Evolutionary conservation across 345 rosid species (phyloP).

Genomic region (Lumnitzera racemosa): DNA sequence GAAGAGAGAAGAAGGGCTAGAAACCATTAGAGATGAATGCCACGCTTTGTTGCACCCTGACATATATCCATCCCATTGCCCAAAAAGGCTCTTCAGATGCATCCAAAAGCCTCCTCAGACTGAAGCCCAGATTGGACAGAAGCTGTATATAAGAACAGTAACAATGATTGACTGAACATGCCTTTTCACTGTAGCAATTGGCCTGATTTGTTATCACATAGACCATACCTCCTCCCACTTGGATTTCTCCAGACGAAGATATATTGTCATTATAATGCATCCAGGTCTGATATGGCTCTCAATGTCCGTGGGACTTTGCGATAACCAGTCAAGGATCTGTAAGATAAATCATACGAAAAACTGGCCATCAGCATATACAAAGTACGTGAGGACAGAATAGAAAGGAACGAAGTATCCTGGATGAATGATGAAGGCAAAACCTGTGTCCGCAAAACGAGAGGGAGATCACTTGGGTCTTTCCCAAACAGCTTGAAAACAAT

Average conservation of each 20-base stretch:
- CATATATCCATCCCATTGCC: constrained; percentile 56
- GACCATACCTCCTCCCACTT: constrained; percentile 55
- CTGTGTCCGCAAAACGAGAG: constrained; percentile 41
- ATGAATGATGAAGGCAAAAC: constrained; percentile 14
- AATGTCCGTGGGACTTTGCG: constrained; percentile 59
- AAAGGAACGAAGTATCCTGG: too few relatives aligned
- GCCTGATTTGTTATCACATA: constrained; percentile 1
- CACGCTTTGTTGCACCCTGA: constrained; percentile 44
- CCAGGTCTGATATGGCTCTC: constrained; percentile 81
- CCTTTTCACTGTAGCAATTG: background rate
- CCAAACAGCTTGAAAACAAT: constrained; percentile 58
- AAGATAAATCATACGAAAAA: constrained; percentile 6
- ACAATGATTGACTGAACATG: constrained; percentile 5
- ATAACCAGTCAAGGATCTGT: constrained; percentile 64
- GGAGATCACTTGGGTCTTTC: constrained; percentile 50
- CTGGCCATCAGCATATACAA: too few relatives aligned
- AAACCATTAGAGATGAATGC: constrained; percentile 54
- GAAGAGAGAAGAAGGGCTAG: background rate
- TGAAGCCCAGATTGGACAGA: constrained; percentile 42
- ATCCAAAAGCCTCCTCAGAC: constrained; percentile 48
- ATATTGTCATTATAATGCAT: constrained; percentile 57
- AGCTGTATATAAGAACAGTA: constrained; percentile 26
- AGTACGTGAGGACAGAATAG: too few relatives aligned
- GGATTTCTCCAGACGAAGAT: constrained; percentile 39
- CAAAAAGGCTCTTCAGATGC: constrained; percentile 47